Conservation (phyloP, 305 asterid genomes). For the Coffea humblotiana region DNA sequence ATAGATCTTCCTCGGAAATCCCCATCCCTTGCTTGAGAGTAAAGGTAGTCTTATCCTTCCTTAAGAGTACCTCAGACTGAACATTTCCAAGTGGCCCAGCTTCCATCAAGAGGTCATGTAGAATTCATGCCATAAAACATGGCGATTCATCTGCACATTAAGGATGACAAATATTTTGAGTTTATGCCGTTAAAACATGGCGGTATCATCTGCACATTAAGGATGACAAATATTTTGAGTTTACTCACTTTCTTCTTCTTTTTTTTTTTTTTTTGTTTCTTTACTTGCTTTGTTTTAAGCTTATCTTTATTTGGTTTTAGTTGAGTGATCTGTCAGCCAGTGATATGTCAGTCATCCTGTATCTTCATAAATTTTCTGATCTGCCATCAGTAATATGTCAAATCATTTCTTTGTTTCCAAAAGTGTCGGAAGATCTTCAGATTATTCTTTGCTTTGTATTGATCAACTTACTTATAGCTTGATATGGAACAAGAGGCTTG, state of each 20-base stretch:
- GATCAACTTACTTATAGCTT: slow-evolving; percentile 58
- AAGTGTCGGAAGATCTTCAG: neutral
- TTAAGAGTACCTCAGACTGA: slow-evolving; percentile 30
- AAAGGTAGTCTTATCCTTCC: slow-evolving; percentile 26
- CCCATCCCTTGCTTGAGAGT: slow-evolving; percentile 32
- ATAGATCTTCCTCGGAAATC: slow-evolving; percentile 34
- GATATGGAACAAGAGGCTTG: slow-evolving; percentile 70
- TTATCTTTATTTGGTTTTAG: no score
- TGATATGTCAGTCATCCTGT: no score
- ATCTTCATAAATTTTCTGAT: neutral
- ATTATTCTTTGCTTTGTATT: neutral
- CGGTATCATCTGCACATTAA: no score
- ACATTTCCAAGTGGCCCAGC: slow-evolving; percentile 38
- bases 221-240: no score
- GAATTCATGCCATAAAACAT: slow-evolving; percentile 36
- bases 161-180: neutral
- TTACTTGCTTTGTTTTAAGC: no score
- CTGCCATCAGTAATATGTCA: neutral
- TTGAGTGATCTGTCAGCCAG: no score
- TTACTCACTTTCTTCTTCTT: no score
- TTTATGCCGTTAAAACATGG: no score
- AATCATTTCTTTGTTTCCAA: neutral
- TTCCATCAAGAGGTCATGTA: slow-evolving; percentile 37
- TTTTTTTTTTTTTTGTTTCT: no score
- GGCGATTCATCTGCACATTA: slow-evolving; percentile 37